Conservation (phyloP, 106 monocot species). For the Triglochin maritima region DNA sequence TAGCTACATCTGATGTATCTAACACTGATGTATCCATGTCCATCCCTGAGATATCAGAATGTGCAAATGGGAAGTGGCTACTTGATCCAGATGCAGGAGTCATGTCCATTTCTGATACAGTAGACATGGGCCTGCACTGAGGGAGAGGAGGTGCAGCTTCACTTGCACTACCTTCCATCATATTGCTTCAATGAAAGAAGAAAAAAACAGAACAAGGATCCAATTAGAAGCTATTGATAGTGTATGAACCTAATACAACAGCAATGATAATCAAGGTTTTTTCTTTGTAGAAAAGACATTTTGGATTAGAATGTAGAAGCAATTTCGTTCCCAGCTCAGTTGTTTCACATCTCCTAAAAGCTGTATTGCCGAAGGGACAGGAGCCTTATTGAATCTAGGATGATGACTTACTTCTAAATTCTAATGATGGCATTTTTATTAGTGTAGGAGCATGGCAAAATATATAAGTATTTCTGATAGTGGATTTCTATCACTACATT, state of each 20-base stretch:
- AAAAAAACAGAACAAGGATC: not conserved
- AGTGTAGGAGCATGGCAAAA: too few relatives aligned
- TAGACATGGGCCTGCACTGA: constrained; percentile 36
- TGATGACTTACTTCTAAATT: too few relatives aligned
- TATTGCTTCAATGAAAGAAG: constrained; percentile 21
- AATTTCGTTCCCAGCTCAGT: too few relatives aligned
- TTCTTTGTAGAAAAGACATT: not conserved
- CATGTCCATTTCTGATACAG: constrained; percentile 56
- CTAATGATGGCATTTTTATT: too few relatives aligned
- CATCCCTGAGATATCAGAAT: constrained; percentile 75
- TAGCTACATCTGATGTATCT: constrained; percentile 45
- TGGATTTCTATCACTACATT: not conserved
- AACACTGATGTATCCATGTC: constrained; percentile 53
- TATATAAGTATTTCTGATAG: too few relatives aligned
- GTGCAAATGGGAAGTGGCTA: constrained; percentile 76
- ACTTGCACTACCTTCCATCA: constrained; percentile 21
- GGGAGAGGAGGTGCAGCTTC: constrained; percentile 23
- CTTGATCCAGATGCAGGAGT: constrained; percentile 84
- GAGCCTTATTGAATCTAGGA: too few relatives aligned
- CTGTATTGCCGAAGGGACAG: too few relatives aligned
- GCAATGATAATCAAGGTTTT: not conserved
- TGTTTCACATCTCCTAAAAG: too few relatives aligned
- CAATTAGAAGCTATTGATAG: not conserved
- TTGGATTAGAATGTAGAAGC: too few relatives aligned
- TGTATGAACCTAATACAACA: not conserved